Evolutionary conservation across 1,284 basidiomycete species (phyloP), one percentile per base, ranked within the genome.

Genomic region (Mycocalia duriaeana): DNA sequence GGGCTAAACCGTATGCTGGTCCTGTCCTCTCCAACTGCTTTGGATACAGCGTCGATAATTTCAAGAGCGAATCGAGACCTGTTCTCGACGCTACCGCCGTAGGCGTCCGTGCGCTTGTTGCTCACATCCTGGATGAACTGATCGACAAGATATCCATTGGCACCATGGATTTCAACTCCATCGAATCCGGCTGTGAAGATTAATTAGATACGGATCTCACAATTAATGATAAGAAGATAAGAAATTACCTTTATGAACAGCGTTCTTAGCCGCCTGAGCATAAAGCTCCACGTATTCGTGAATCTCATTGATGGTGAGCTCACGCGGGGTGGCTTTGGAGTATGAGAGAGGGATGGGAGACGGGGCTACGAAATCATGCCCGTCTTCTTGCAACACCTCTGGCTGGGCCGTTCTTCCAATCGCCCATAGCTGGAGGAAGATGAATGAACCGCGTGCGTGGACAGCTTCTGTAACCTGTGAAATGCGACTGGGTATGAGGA

Each of bases 341-440:
- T 48, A 45, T n/a, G 56, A 49, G 43, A 55, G 31, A 63, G 64
- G 31, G 61, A 55, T 8, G 48, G 50, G 14, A 50, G 57, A 41
- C 49, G 50, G 16, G 64, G 69, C 20, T 56, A 63, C 3, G 65
- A 20, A 22, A 14, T 18, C 7, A 8, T 22, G 8, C 9, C 14
- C 14, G 8, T 41, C 16, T 5, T 8, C 8, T 19, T 41, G 19
- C 9, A 22, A 23, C 11, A n/a, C 39, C 11, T 5, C 20, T n/a
- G 16, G 5, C 7, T 41, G 9, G 14, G 20, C 39, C 22, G 39
- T 8, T 22, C 39, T 64, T 11, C 71, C 76, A 48, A 71, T 58
- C 3, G 72, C 71, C 71, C 68, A 75, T 8, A 77, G 57, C 52
- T 20, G 13, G 7, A 45, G 16, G 54, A 60, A 71, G 51, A 76